phyloP scores from a whole-genome alignment of 1,139 yeast genomes.

The Schwanniomyces etchellsii region DNA sequence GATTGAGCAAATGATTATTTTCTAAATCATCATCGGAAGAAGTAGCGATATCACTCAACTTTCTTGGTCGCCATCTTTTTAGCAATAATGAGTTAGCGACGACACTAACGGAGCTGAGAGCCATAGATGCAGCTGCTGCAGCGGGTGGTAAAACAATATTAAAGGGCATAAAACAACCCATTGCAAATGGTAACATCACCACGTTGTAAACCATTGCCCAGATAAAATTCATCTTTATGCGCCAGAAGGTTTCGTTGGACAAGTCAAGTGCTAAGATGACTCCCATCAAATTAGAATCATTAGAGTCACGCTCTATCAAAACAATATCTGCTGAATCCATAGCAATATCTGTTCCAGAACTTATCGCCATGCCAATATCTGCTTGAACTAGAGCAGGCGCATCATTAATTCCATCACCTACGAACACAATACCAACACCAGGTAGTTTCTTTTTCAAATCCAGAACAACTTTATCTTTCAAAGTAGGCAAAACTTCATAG shows the following conservation, averaged over 20 bases:
- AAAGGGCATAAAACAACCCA: conserved; percentile 83
- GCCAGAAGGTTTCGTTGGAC: conserved; percentile 60
- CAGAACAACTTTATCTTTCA: conserved; percentile 65
- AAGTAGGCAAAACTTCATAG: conserved; percentile 73
- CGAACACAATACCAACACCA: conserved; percentile 61
- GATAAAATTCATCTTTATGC: conserved; percentile 75
- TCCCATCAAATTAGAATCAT: conserved; percentile 49
- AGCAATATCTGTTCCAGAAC: conserved; percentile 93
- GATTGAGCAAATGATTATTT: not conserved
- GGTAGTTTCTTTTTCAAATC: conserved; percentile 47
- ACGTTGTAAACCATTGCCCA: conserved; percentile 86
- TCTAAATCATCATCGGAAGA: not conserved
- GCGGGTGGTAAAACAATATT: conserved; percentile 80
- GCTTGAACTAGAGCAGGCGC: conserved; percentile 93
- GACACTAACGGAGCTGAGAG: conserved; percentile 84
- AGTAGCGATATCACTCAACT: not conserved
- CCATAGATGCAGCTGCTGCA: conserved; percentile 92
- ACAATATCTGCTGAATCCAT: conserved; percentile 94
- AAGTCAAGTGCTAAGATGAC: conserved; percentile 71
- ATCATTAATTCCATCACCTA: conserved; percentile 96
- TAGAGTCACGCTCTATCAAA: conserved; percentile 36
- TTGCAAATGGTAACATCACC: conserved; percentile 90
- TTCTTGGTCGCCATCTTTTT: conserved; percentile 54
- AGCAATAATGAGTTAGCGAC: conserved; percentile 73
- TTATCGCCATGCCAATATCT: conserved; percentile 84